A percentile compares a stretch with the other conserved stretches of the same genome.
Conservation (phyloP, 345 rosid genomes). For the Gossypium rotundifolium region DNA sequence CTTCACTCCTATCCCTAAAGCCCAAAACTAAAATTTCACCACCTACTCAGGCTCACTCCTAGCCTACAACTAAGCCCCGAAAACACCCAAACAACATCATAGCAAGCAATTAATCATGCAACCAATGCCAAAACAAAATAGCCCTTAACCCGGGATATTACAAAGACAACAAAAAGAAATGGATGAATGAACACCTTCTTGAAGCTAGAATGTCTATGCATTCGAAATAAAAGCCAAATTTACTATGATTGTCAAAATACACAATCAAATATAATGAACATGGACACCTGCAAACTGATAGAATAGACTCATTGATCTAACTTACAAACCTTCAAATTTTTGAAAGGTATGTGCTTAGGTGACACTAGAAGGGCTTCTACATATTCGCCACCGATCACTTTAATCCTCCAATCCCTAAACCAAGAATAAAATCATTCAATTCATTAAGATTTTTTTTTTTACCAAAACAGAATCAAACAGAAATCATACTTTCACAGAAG, state of each 20-base stretch:
- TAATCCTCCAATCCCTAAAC: slow-evolving; percentile 80
- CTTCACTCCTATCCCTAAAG: too few species aligned
- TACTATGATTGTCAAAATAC: not conserved
- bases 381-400: slow-evolving; percentile 74
- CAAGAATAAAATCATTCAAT: not conserved
- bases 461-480: not conserved
- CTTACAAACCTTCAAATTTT: slow-evolving; percentile 59
- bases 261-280: not conserved
- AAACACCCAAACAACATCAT: too few species aligned
- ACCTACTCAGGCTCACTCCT: too few species aligned
- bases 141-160: too few species aligned
- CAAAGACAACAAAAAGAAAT: not conserved
- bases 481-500: not conserved
- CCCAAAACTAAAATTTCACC: too few species aligned
- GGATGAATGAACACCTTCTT: not conserved
- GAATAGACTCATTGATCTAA: not conserved
- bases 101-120: too few species aligned
- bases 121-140: too few species aligned
- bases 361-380: slow-evolving; percentile 75
- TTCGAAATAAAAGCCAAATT: not conserved
- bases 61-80: too few species aligned
- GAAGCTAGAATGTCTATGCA: not conserved
- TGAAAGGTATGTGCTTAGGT: too few species aligned
- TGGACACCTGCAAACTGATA: not conserved
- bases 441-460: not conserved